Evolutionary conservation across 208 protist species (phyloP).

Genomic region (Angomonas deanei): DNA sequence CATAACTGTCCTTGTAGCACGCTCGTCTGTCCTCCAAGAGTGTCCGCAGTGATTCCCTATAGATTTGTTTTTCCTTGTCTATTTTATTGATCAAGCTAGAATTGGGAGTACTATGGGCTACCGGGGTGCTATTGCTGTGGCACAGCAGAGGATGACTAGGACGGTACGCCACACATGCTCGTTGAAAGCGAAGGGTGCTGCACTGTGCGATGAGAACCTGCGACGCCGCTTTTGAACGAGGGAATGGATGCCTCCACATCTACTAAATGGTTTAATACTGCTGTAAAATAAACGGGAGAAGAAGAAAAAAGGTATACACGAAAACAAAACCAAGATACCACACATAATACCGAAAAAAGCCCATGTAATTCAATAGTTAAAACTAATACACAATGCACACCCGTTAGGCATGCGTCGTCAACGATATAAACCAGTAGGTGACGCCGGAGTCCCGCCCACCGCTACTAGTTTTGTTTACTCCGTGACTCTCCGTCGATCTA

Average conservation of each 20-base stretch:
- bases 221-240: too few relatives aligned
- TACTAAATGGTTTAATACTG: too few relatives aligned
- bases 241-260: too few relatives aligned
- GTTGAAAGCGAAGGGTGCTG: too few relatives aligned
- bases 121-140: too few relatives aligned
- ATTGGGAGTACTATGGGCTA: too few relatives aligned
- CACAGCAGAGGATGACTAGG: too few relatives aligned
- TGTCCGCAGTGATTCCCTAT: background rate
- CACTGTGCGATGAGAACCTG: too few relatives aligned
- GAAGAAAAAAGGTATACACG: background rate
- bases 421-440: slow-evolving; percentile 56
- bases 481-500: background rate
- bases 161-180: too few relatives aligned
- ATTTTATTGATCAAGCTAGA: too few relatives aligned
- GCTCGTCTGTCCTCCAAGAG: slow-evolving; percentile 36
- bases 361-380: background rate
- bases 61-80: background rate
- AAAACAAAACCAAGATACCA: background rate
- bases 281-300: background rate
- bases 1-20: slow-evolving; percentile 28
- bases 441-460: slow-evolving; percentile 9
- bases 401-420: slow-evolving; percentile 19
- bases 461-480: slow-evolving; percentile 9
- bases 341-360: background rate
- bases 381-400: background rate